Evolutionary conservation across 495 filamentous ascomycete genomes (phyloP), one percentile per base, ranked within the genome.

Genomic region (Diplogelasinospora grovesii): DNA sequence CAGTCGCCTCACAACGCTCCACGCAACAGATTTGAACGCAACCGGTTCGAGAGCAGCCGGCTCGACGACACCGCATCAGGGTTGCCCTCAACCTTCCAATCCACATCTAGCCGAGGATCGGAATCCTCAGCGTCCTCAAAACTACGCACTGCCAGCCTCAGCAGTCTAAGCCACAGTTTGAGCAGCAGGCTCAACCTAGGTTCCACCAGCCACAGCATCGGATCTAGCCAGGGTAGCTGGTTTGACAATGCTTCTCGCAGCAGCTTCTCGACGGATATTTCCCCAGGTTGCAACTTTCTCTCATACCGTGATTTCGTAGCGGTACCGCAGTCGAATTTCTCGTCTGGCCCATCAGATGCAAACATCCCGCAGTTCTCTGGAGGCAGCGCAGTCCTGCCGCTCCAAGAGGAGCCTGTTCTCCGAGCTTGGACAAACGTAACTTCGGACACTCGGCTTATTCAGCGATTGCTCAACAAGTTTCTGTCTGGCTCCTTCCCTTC

Each of bases 341-440:
- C 22, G 16, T 11, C 32, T 11, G 22, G 1, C 14, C 11, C 21
- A 14, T 27, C 22, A n/a, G 18, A 15, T 27, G 6, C 18, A 9
- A 21, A 19, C 21, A 27, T 25, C 29, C 16, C 27, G 13, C 27
- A 19, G 16, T 36, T 33, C 39, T 33, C 16, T 16, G 21, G 14
- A 36, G 13, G 23, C 8, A 26, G 5, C 25, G 14, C 13, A n/a
- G 8, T 33, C 15, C 23, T 1, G 15, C 13, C n/a, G 24, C n/a
- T 30, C 14, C 15, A 22, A 5, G 26, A 41, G 10, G 35, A 39
- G 11, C 39, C 42, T 4, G 14, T 38, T 9, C 11, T 46, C 8
- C 37, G 25, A 5, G 43, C 39, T 2, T 59, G 52, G 55, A 59
- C 55, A n/a, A 45, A 23, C 7, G 42, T 59, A 19, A 51, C 49